phyloP scores from a whole-genome alignment of 768 basidiomycete species.

The Termitomyces sp. region DNA sequence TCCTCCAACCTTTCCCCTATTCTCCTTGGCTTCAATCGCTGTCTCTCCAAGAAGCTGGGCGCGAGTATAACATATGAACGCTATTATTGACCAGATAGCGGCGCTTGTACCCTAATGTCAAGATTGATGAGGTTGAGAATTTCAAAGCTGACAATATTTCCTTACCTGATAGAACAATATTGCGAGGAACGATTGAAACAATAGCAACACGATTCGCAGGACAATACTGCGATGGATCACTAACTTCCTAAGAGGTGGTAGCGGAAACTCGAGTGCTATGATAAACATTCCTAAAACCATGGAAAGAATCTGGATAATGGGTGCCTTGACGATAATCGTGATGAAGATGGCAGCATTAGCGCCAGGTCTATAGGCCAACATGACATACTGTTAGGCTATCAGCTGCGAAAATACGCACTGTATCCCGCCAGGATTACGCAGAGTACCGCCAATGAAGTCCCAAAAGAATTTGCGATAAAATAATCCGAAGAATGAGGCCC shows the following conservation, averaged over 20 bases:
- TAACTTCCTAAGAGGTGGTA: constrained; percentile 49
- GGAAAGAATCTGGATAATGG: constrained; percentile 65
- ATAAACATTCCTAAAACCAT: constrained; percentile 56
- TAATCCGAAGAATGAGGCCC: constrained; percentile 77
- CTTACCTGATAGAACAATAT: constrained; percentile 75
- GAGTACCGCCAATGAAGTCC: constrained; percentile 83
- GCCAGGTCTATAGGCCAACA: constrained; percentile 41
- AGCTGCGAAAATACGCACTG: constrained; percentile 47
- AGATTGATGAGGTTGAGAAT: constrained; percentile 2
- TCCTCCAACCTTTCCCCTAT: constrained; percentile 50
- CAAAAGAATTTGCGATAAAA: constrained; percentile 94
- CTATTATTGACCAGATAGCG: constrained; percentile 74
- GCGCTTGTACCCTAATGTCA: constrained; percentile 72
- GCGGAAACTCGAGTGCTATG: constrained; percentile 67
- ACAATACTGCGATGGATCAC: constrained; percentile 62
- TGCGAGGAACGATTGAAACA: constrained; percentile 56
- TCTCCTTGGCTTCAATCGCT: constrained; percentile 59
- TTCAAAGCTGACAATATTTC: not conserved
- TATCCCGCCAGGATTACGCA: constrained; percentile 73
- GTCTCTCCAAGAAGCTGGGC: constrained; percentile 64
- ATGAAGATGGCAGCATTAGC: constrained; percentile 59
- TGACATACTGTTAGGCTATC: not conserved
- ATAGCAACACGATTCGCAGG: constrained; percentile 54
- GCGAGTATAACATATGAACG: constrained; percentile 58
- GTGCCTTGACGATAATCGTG: constrained; percentile 68